phyloP scores from a whole-genome alignment of 2,329 filamentous ascomycete genomes.

The Pseudogymnoascus verrucosus region DNA sequence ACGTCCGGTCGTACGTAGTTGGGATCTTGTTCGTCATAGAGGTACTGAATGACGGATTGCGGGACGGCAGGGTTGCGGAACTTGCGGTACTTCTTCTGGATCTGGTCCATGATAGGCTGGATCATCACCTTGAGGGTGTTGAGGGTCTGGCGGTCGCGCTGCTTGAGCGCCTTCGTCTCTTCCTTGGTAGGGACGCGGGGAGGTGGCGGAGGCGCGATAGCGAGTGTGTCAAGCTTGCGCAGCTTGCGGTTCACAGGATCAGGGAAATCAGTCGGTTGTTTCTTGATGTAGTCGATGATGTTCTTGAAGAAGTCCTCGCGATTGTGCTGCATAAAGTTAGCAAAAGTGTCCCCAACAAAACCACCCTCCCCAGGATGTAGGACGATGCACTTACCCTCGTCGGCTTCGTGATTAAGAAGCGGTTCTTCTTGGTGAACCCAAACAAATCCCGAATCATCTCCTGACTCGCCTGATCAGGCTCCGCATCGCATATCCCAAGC shows the following conservation, averaged over 20 bases:
- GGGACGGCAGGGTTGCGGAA: constrained; percentile 77
- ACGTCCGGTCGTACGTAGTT: constrained; percentile 54
- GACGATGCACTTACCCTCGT: constrained; percentile 41
- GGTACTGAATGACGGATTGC: constrained; percentile 65
- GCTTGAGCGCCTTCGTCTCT: constrained; percentile 71
- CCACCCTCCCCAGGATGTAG: background rate
- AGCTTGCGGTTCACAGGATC: constrained; percentile 81
- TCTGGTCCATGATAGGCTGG: constrained; percentile 94
- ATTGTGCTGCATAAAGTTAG: constrained; percentile 38
- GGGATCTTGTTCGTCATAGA: constrained; percentile 77
- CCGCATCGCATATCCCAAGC: constrained; percentile 72
- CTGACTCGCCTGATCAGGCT: constrained; percentile 51
- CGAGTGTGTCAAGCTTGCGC: constrained; percentile 68
- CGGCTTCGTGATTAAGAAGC: constrained; percentile 62
- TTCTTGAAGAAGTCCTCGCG: constrained; percentile 74
- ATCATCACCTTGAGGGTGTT: constrained; percentile 84
- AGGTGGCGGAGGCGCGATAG: constrained; percentile 65
- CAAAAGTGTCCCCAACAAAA: background rate
- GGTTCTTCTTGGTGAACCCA: constrained; percentile 73
- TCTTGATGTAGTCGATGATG: constrained; percentile 68
- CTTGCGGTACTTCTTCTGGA: constrained; percentile 81
- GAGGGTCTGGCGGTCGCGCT: constrained; percentile 72
- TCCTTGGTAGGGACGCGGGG: constrained; percentile 62
- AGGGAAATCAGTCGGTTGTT: constrained; percentile 76
- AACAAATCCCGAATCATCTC: constrained; percentile 72